Base-by-base conservation (phyloP, 495 filamentous ascomycete species). In the Aspergillus biplanus region DNA sequence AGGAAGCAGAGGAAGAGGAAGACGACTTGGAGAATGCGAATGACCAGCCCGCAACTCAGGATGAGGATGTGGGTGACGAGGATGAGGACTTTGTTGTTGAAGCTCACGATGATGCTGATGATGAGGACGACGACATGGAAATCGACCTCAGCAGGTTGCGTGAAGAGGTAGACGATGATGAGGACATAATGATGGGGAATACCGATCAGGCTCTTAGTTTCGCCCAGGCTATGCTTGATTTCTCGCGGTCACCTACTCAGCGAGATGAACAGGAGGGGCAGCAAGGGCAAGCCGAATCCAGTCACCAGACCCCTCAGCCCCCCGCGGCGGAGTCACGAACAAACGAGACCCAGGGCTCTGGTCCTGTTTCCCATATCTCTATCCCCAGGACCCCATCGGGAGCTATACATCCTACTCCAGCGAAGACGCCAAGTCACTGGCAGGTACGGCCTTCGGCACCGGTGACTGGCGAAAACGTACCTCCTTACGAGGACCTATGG, bases 401-500 rank as follows among this genome's bases (percentile, higher is more conserved):
- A 2, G 63, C 64, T 8, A 65, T 72, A 50, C 69, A 84, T 16
- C 75, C 79, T 0, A 61, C 71, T 3, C 72, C 72, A 0, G 78
- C 70, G 5, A 71, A 70, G 46, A 75, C 91, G 7, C 91, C 92
- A 34, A 79, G 83, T 46, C 90, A 98, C 77, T 99, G 95, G 95
- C 82, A 95, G 37, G 87, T 91, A 61, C 91, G 87, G 33, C 92
- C 95, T 2, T 78, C 81, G 13, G 85, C 80, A 32, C 92, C 87
- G 34, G 66, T 64, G 44, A 81, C 75, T 33, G 81, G 83, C 15
- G 79, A 85, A 15, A 74, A 80, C 32, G 75, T 90, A 6, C 90
- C 89, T 16, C 74, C 86, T 2, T 86, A 93, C 58, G 96, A 98
- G 69, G 89, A 99, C 69, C 75, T 97, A 37, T 90, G 89, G 73